Evolutionary conservation across 176 grass and related monocot species (phyloP), one percentile per base, ranked within the genome.

Genomic region (Oryza meridionalis): DNA sequence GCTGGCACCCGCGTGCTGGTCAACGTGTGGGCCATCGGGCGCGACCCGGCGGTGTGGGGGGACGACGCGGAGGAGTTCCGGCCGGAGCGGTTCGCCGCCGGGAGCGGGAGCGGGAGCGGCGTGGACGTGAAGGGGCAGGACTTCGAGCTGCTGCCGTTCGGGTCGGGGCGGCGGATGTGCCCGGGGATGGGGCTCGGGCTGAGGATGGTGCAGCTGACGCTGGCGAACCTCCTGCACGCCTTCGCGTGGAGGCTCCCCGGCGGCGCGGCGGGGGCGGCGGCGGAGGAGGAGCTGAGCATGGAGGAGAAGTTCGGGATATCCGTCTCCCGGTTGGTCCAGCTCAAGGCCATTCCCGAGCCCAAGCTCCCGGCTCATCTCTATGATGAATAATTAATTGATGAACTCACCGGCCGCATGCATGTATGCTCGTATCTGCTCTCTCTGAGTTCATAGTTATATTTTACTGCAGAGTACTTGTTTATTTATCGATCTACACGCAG

Each of bases 61-160:
- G 2, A 51, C 13, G 1, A 4, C 4, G 14, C 49, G 14, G 49
- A 15, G 49, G 49, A 51, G 49, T 51, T 51, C 49, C 13, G 5
- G 49, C 49, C 49, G 4, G 15, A 51, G 49, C 13, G 49, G 4
- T 17, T 51, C 49, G 49, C 81, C n/a, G 29, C 2, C 29, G 29
- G 26, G 26, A 27, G 29, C 29, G 29, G 29, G 29, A 31, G 29
- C 29, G 22, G n/a, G 3, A 87, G 67, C 17, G 17, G 47, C 13
- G 81, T 91, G 9, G 85, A 91, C 67, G 76, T 91, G 68, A 91
- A 76, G 65, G 89, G 89, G 38, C 89, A 91, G 2, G 81, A 91
- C 78, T 91, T 51, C 70, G 65, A 85, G 85, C 83, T 91, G 42
- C 50, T 91, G 31, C 81, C 89, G 62, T 91, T 91, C 10, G 85